Base-by-base conservation (phyloP, 169 alveolate genomes). In the Plasmodium reichenowi region DNA sequence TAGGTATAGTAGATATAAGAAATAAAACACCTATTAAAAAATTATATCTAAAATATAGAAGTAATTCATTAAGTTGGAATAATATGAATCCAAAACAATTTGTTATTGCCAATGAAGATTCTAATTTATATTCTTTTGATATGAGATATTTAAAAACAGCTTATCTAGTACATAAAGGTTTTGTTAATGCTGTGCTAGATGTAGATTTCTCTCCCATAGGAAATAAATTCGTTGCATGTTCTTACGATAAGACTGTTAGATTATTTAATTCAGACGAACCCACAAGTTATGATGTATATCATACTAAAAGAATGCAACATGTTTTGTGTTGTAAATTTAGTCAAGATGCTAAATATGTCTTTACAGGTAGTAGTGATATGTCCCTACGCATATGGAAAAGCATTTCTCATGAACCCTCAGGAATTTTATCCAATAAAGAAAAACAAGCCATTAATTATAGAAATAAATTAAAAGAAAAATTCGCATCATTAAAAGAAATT, bases 51-150 rank as follows among this genome's bases (percentile, higher is more conserved):
- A 95, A 95, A 90, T 96, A 96, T 95, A 95, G 99, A 83, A 93
- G 98, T 68, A 96, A 97, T 66, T 98, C 99, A 56, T 72, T 98
- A 12, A 94, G 99, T 70, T 98, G 99, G 99, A 98, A 98, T 92
- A 99, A 99, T 10, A 97, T 96, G 80, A 98, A 98, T 72, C 99
- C 99, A 43, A 88, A 97, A 74, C 96, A 98, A 83, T 97, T 98
- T 89, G 98, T 98, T 12, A 98, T 97, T 15, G 99, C 99, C 24
- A 98, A 98, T 93, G 99, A 98, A 88, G 99, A 98, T 94, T 95
- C 98, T 26, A 98, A 98, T 94, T 93, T 98, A 47, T 98, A 98
- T 94, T 97, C 99, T 20, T 98, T 98, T 94, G 99, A 98, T 91
- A 97, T 98, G 98, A 95, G 99, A 88, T 96, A 97, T 74, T 93